Percentiles rank a stretch among this genome's conserved stretches.
phyloP scores from a whole-genome alignment of 805 yeast genomes.

The Brettanomyces sp. region DNA sequence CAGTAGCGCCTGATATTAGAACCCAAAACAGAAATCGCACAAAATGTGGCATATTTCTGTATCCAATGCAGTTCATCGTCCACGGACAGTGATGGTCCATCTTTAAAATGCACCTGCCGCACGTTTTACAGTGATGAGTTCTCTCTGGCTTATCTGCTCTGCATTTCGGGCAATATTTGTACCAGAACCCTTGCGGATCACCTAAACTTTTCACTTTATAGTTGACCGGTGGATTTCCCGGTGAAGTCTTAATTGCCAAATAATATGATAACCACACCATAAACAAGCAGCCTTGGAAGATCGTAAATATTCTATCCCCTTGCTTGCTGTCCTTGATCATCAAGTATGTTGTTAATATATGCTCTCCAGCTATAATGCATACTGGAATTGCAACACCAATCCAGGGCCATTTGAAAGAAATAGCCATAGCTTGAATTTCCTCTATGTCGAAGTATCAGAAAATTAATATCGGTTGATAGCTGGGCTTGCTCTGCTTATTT shows the following conservation, averaged over 20 bases:
- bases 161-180: conserved; percentile 68
- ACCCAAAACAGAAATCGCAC: conserved; percentile 68
- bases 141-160: conserved; percentile 68
- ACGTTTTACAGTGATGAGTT: conserved; percentile 76
- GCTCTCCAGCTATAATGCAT: conserved; percentile 44
- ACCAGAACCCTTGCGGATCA: conserved; percentile 33
- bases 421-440: conserved; percentile 10
- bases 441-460: too few species aligned
- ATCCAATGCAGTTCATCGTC: conserved; percentile 88
- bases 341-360: conserved; percentile 52
- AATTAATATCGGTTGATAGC: too few species aligned
- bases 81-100: conserved; percentile 97
- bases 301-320: conserved; percentile 31
- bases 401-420: conserved; percentile 38
- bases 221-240: conserved; percentile 58
- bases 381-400: conserved; percentile 53
- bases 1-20: conserved; percentile 37
- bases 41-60: conserved; percentile 69
- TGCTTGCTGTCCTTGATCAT: conserved; percentile 40
- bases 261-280: conserved; percentile 69
- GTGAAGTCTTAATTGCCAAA: conserved; percentile 53
- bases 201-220: conserved; percentile 26
- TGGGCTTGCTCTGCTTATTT: too few species aligned
- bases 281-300: conserved; percentile 8
- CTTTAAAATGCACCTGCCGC: conserved; percentile 64